Evolutionary conservation across 805 yeast genomes (phyloP), one percentile per base, ranked within the genome.

Genomic region (Henningerozyma blattae): DNA sequence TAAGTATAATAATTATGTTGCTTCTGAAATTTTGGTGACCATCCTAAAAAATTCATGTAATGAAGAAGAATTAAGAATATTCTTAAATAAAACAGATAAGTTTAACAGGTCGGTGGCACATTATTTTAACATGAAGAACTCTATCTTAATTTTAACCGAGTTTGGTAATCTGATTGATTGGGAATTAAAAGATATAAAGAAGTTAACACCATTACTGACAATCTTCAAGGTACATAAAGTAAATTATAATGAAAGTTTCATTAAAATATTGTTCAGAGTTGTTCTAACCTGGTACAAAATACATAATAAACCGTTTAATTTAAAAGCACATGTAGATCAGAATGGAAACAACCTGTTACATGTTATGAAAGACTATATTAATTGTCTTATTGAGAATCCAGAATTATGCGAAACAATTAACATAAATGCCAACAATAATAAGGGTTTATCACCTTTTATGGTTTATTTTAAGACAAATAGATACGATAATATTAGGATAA

Each of bases 141-240:
- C n/a, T n/a, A n/a, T n/a, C n/a, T n/a, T n/a, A 3, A 53, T 81
- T 1, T 66, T 84, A 12, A 48, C 59, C 1, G 48, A 46, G 13
- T 51, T 85, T 9, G 93, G 94, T 0, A 50, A 50, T 1, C 67
- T 61, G 29, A 59, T 86, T 4, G 65, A 82, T 45, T 89, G 96
- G 96, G 64, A 61, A 5, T 50, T 56, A 12, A 68, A 67, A 33
- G 96, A 87, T 49, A 41, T 46, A 10, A 72, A 69, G 38, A 72
- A 77, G 0, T 83, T 81, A 44, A 83, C 96, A 0, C 93, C 96
- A n/a, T 58, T 89, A 8, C 73, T 80, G 54, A 68, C 84, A 2
- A 56, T 83, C 3, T 75, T 84, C 42, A 59, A 95, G 35, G 74
- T 86, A 42, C 87, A 87, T 54, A 95, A 86, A 51, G 86, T 81